Percentiles rank a stretch among this genome's conserved stretches.
phyloP scores from a whole-genome alignment of 352 stramenopile genomes.

The Pythium sukuiense region DNA sequence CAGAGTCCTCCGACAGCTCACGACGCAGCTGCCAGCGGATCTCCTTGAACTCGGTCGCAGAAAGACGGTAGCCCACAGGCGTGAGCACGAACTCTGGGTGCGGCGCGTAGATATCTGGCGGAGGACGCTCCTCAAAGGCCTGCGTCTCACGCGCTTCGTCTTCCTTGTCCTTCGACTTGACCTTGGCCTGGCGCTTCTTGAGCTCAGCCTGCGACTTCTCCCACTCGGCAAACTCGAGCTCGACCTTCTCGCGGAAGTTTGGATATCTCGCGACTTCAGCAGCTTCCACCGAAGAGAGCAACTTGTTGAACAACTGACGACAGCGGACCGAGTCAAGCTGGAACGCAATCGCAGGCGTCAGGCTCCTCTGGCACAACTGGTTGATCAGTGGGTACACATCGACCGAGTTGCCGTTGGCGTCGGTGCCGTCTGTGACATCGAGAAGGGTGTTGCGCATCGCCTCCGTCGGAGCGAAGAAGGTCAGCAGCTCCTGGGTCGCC shows the following conservation, averaged over 20 bases:
- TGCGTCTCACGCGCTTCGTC: constrained; percentile 79
- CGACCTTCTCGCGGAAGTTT: constrained; percentile 92
- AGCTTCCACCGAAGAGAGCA: constrained; percentile 70
- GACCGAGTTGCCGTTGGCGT: constrained; percentile 58
- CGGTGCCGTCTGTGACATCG: constrained; percentile 46
- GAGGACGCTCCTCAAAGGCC: constrained; percentile 79
- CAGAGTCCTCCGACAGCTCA: constrained; percentile 78
- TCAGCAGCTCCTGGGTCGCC: constrained; percentile 79
- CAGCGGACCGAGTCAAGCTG: constrained; percentile 88
- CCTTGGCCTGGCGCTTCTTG: constrained; percentile 94
- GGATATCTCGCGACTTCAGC: constrained; percentile 76
- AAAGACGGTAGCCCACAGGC: constrained; percentile 91
- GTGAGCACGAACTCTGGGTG: constrained; percentile 98
- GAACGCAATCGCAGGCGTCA: constrained; percentile 87
- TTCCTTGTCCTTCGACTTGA: constrained; percentile 92
- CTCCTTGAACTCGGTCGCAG: constrained; percentile 90
- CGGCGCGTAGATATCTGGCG: constrained; percentile 94
- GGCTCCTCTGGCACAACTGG: constrained; percentile 53
- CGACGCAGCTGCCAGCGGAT: constrained; percentile 87
- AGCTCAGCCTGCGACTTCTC: constrained; percentile 87
- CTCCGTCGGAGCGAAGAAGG: constrained; percentile 72
- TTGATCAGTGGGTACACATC: constrained; percentile 74
- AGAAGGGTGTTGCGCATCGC: constrained; percentile 65
- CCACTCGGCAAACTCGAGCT: constrained; percentile 90
- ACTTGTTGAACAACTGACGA: constrained; percentile 83